Evolutionary conservation across 75 land plant genomes (phyloP).

Genomic region (Chamaecyparis obtusa): DNA sequence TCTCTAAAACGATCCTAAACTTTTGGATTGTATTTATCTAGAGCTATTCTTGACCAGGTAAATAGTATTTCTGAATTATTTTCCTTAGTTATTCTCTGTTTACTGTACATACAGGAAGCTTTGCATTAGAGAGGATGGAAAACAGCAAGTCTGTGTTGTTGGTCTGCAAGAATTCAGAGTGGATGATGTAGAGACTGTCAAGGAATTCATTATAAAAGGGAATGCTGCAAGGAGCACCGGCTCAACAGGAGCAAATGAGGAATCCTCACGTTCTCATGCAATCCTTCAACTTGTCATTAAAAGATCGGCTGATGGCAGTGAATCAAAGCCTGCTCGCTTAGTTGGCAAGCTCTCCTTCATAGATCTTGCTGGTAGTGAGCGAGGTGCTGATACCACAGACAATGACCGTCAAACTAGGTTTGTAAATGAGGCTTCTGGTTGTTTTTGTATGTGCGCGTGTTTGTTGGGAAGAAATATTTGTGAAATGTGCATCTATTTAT

Average conservation of each 20-base stretch:
- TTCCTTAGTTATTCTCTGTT: not conserved
- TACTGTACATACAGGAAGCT: constrained; percentile 52
- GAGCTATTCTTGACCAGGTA: not conserved
- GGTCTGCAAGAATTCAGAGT: constrained; percentile 84
- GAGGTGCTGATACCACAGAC: constrained; percentile 99
- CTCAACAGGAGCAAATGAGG: constrained; percentile 97
- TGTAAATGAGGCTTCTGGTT: constrained; percentile 8
- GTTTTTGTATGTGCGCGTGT: not conserved
- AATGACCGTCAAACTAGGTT: constrained; percentile 99
- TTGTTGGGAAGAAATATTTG: not conserved
- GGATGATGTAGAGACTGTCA: constrained; percentile 63
- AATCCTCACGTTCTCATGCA: constrained; percentile 99
- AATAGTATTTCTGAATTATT: not conserved
- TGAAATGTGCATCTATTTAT: not conserved
- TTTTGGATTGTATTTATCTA: not conserved
- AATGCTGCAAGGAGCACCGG: constrained; percentile 86
- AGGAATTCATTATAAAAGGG: constrained; percentile 77
- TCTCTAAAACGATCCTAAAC: not conserved
- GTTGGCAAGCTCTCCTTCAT: constrained; percentile 96
- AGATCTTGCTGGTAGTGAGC: constrained; percentile 99
- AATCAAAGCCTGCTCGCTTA: constrained; percentile 55
- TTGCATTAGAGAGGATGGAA: constrained; percentile 90
- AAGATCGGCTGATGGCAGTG: constrained; percentile 65
- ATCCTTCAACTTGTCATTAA: constrained; percentile 95
- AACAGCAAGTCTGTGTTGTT: constrained; percentile 87